Evolutionary conservation across 768 basidiomycete species (phyloP), one percentile per base, ranked within the genome.

Genomic region (Boletus subparvulus): DNA sequence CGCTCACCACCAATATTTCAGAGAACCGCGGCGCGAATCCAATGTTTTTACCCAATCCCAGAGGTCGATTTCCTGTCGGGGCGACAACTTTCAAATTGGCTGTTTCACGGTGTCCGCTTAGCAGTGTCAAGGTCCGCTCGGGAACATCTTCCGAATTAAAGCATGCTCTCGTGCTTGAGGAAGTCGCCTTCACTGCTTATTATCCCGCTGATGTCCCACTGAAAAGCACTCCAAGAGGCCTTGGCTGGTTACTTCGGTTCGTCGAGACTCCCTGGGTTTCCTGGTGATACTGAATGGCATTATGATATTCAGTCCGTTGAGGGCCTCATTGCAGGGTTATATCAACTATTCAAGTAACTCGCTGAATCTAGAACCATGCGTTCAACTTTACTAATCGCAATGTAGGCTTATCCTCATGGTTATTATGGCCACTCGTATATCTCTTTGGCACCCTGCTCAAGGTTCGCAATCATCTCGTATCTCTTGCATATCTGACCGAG

Each of bases 101-200:
- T 42, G 75, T 82, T 33, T 69, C 69, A 33, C 73, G 74, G 17
- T 69, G 68, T 40, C 43, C 69, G 9, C 65, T 84, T 47, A 80
- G 85, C 33, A 66, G 64, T 52, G 70, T 74, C 32, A 81, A 74
- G 62, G 70, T 78, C 45, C 73, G 64, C 46, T 52, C 37, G 8
- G 65, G 53, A 37, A 49, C 59, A 36, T 69, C 56, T 47, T 61
- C 59, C 48, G 68, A 52, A 26, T 52, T 49, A 59, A 69, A 73
- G 19, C 74, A 77, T 21, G 84, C 83, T 0, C 69, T 90, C 32
- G 62, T 72, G 33, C 74, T 89, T 8, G 80, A 85, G 39, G 84
- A 89, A 67, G 78, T 87, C 32, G 78, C 79, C 0, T 89, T 86
- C 62, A 86, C 82, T 30, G 80, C 77, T 2, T 88, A 80, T 65